Evolutionary conservation across 2,329 filamentous ascomycete species (phyloP).

Genomic region (Spiromastix sp.): DNA sequence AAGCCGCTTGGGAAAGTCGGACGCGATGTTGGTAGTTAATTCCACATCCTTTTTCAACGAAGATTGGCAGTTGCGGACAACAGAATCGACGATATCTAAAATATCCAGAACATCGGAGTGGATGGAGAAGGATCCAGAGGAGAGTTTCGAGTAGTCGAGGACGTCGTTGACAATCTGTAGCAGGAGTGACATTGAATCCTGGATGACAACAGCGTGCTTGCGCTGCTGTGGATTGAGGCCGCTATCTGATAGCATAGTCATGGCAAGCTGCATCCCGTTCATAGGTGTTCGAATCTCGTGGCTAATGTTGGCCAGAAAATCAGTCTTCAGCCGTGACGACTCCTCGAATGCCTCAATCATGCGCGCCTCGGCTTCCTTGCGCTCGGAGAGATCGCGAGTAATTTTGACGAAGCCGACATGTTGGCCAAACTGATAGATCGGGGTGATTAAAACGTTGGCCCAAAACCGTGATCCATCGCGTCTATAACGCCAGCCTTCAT

Average conservation of each 20-base stretch:
- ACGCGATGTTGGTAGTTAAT: conserved; percentile 35
- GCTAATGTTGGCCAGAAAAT: conserved; percentile 54
- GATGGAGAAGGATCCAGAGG: conserved; percentile 49
- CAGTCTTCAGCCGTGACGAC: conserved; percentile 51
- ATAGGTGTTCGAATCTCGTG: conserved; percentile 57
- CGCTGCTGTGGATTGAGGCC: conserved; percentile 43
- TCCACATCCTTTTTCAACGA: conserved; percentile 38
- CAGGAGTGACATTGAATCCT: conserved; percentile 49
- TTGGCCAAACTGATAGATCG: conserved; percentile 41
- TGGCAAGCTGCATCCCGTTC: conserved; percentile 52
- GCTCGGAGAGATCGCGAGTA: conserved; percentile 47
- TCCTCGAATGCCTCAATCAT: conserved; percentile 52
- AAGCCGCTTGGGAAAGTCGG: conserved; percentile 39
- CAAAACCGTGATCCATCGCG: conserved; percentile 51
- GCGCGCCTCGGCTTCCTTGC: conserved; percentile 45
- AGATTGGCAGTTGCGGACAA: conserved; percentile 41
- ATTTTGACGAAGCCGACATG: conserved; percentile 51
- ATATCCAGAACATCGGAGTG: conserved; percentile 44
- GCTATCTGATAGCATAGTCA: conserved; percentile 47
- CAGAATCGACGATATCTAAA: conserved; percentile 33
- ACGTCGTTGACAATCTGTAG: conserved; percentile 56
- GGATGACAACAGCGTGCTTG: conserved; percentile 47
- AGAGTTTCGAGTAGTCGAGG: conserved; percentile 55
- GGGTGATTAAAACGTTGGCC: conserved; percentile 51
- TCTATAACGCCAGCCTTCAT: conserved; percentile 50